Conservation (phyloP, 1,284 basidiomycete species). For the Ceratobasidium sp. region DNA sequence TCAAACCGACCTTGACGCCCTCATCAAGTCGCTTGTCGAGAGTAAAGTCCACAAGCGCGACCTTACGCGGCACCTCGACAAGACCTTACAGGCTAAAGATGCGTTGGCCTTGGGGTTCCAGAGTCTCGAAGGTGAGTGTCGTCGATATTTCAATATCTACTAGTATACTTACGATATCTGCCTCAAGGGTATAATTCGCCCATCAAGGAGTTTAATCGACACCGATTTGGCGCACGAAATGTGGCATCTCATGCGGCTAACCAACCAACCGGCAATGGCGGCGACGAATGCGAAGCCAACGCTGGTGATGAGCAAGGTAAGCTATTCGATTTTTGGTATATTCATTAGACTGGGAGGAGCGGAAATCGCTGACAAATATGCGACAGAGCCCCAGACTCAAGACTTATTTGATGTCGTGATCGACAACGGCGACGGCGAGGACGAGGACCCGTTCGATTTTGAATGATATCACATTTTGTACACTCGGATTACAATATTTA, state of each 20-base stretch:
- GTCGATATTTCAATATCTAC: background rate
- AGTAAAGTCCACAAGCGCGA: background rate
- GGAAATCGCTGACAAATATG: background rate
- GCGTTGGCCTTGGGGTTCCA: background rate
- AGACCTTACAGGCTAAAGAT: background rate
- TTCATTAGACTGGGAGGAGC: background rate
- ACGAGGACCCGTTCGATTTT: constrained; percentile 8
- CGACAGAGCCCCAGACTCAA: background rate
- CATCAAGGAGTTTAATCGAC: constrained; percentile 7
- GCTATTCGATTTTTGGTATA: background rate
- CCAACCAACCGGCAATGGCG: background rate
- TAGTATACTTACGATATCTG: constrained; percentile 7
- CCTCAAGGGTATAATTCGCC: constrained; percentile 2
- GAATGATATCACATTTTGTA: constrained; percentile 15
- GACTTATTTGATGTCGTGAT: background rate
- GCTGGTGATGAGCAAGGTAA: background rate
- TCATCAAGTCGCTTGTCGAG: constrained; percentile 2
- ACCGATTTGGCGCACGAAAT: constrained; percentile 13
- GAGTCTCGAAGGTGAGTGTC: constrained; percentile 2
- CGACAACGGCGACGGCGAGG: background rate
- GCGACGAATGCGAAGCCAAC: background rate
- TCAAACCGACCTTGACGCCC: background rate
- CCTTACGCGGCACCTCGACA: background rate
- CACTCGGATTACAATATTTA: background rate
- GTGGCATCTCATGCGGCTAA: too few species aligned